These are phyloP conservation scores for Alternaria alternata DNA, from an alignment of 2,329 filamentous ascomycete species.

Conservation along the genomic window DNA sequence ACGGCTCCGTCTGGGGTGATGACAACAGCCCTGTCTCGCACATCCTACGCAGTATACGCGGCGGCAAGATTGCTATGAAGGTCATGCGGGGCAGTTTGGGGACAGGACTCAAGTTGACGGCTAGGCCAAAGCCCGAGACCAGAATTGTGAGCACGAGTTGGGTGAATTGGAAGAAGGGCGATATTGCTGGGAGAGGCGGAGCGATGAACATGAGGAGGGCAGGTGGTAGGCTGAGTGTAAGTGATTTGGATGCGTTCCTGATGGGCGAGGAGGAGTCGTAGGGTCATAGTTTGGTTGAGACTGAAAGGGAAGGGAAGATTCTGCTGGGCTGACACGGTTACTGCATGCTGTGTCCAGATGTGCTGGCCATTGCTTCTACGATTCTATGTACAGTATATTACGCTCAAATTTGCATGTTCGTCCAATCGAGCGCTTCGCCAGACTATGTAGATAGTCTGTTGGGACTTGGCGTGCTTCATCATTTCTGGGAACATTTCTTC, in stretches of 20 bases:
- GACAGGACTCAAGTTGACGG: constrained; percentile 24
- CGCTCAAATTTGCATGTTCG: not conserved
- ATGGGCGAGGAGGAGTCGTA: not conserved
- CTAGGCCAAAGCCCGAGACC: constrained; percentile 23
- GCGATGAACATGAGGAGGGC: constrained; percentile 1
- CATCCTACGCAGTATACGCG: constrained; percentile 48
- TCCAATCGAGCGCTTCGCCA: not conserved
- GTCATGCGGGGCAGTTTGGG: constrained; percentile 26
- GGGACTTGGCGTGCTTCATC: not conserved
- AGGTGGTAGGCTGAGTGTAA: constrained; percentile 1
- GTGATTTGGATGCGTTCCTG: constrained; percentile 15
- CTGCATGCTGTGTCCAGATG: not conserved
- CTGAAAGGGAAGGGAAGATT: not conserved
- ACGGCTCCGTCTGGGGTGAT: constrained; percentile 51
- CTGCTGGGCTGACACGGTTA: not conserved
- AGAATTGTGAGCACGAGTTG: constrained; percentile 36
- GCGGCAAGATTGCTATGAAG: constrained; percentile 46
- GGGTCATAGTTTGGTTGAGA: not conserved
- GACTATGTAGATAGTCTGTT: not conserved
- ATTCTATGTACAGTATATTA: not conserved
- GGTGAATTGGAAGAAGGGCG: constrained; percentile 33
- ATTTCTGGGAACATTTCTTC: not conserved
- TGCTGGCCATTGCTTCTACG: not conserved
- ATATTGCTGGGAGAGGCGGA: not conserved
- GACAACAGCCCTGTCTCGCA: constrained; percentile 48